phyloP scores from a whole-genome alignment of 257 asterid genomes.

The Mentha longifolia region DNA sequence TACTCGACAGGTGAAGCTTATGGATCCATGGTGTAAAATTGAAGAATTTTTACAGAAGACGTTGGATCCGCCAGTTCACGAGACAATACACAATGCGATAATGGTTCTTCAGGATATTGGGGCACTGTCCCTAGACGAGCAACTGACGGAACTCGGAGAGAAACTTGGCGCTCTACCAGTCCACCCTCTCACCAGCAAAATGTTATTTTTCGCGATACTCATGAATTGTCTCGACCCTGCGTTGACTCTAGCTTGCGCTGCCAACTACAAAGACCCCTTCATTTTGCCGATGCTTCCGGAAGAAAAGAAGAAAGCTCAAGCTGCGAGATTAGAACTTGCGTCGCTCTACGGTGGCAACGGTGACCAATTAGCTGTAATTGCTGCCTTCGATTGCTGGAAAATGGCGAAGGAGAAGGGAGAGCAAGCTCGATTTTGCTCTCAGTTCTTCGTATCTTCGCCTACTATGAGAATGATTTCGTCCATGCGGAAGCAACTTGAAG shows the following conservation, averaged over 20 bases:
- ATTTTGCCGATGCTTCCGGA: conserved; percentile 67
- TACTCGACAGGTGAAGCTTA: conserved; percentile 74
- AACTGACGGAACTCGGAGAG: conserved; percentile 86
- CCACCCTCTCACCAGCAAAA: conserved; percentile 93
- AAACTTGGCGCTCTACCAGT: conserved; percentile 88
- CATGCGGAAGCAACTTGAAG: conserved; percentile 72
- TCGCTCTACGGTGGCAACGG: conserved; percentile 77
- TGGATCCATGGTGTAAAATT: conserved; percentile 73
- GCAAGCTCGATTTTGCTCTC: conserved; percentile 63
- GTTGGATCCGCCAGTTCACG: conserved; percentile 80
- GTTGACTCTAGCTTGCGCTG: conserved; percentile 86
- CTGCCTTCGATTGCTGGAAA: conserved; percentile 90
- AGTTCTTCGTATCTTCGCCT: conserved; percentile 63
- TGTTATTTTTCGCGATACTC: conserved; percentile 78
- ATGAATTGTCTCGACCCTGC: conserved; percentile 94
- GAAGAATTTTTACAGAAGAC: conserved; percentile 82
- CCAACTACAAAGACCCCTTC: conserved; percentile 80
- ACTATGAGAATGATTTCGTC: conserved; percentile 72
- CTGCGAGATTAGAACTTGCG: conserved; percentile 76
- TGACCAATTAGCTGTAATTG: conserved; percentile 86
- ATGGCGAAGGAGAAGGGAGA: conserved; percentile 64
- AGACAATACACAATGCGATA: conserved; percentile 84
- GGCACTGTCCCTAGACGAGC: conserved; percentile 74
- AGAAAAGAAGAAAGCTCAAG: conserved; percentile 67
- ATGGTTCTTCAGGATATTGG: conserved; percentile 82